Percentiles rank a stretch among this genome's conserved stretches.
Conservation (phyloP, 441 rosid genomes). For the Populus hybrid region DNA sequence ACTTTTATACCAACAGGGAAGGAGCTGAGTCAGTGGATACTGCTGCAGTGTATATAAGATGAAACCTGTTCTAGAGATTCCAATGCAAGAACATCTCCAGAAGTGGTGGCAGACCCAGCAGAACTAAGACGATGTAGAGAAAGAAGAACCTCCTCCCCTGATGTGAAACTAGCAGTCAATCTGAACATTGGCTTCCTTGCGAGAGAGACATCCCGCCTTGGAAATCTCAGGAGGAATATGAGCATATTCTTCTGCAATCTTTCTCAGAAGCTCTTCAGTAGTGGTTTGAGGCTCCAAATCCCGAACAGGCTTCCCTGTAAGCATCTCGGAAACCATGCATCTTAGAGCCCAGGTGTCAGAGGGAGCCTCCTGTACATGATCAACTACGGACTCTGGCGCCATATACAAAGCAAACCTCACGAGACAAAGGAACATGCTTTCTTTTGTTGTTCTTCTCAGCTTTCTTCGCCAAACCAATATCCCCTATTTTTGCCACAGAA, state of each 20-base stretch:
- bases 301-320: constrained; percentile 26
- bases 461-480: constrained; percentile 37
- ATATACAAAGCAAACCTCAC: constrained; percentile 27
- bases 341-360: constrained; percentile 34
- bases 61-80: not conserved
- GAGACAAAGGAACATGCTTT: constrained; percentile 10
- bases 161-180: constrained; percentile 15
- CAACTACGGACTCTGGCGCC: constrained; percentile 18
- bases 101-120: not conserved
- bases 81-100: not conserved
- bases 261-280: constrained; percentile 5
- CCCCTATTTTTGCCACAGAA: constrained; percentile 27
- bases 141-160: not conserved
- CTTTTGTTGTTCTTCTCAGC: constrained; percentile 6
- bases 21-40: not conserved
- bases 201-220: constrained; percentile 17
- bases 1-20: not conserved
- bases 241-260: constrained; percentile 19
- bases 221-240: constrained; percentile 8
- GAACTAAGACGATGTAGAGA: not conserved
- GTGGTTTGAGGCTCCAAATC: not conserved
- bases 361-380: constrained; percentile 21
- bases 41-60: not conserved
- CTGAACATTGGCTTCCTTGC: constrained; percentile 21
- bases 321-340: constrained; percentile 29